Conservation (phyloP, 1,284 basidiomycete genomes). For the Singerocomus inundabilis region DNA sequence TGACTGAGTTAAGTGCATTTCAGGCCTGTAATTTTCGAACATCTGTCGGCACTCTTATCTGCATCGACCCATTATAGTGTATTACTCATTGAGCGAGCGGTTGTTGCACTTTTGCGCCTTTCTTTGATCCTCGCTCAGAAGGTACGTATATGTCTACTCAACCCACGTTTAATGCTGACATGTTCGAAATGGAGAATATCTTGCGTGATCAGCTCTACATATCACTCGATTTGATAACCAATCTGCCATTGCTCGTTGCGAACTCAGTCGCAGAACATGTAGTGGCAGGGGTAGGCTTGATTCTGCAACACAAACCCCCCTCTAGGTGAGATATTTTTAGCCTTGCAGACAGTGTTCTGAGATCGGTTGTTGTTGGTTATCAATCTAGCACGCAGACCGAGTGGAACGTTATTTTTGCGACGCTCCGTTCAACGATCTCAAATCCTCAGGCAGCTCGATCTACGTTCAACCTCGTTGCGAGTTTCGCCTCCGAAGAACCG, state of each 20-base stretch:
- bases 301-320: conserved; percentile 77
- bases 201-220: conserved; percentile 92
- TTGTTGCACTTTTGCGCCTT: conserved; percentile 83
- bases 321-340: conserved; percentile 49
- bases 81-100: conserved; percentile 92
- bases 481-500: conserved; percentile 58
- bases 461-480: conserved; percentile 75
- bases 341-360: background rate
- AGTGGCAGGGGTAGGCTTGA: conserved; percentile 76
- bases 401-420: conserved; percentile 90
- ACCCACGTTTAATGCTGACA: conserved; percentile 1
- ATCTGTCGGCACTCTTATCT: conserved; percentile 79
- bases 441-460: conserved; percentile 87
- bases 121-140: conserved; percentile 77
- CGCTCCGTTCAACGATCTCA: conserved; percentile 83
- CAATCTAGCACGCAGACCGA: conserved; percentile 80
- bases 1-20: background rate
- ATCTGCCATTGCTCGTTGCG: conserved; percentile 75
- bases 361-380: conserved; percentile 4
- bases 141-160: conserved; percentile 42
- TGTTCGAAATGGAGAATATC: conserved; percentile 45
- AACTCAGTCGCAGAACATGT: conserved; percentile 89
- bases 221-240: conserved; percentile 86
- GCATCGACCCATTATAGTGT: conserved; percentile 82
- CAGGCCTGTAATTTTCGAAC: conserved; percentile 92